These are phyloP conservation scores for Alternaria viburni DNA, from an alignment of 2,329 filamentous ascomycete genomes.

Conservation along the genomic window DNA sequence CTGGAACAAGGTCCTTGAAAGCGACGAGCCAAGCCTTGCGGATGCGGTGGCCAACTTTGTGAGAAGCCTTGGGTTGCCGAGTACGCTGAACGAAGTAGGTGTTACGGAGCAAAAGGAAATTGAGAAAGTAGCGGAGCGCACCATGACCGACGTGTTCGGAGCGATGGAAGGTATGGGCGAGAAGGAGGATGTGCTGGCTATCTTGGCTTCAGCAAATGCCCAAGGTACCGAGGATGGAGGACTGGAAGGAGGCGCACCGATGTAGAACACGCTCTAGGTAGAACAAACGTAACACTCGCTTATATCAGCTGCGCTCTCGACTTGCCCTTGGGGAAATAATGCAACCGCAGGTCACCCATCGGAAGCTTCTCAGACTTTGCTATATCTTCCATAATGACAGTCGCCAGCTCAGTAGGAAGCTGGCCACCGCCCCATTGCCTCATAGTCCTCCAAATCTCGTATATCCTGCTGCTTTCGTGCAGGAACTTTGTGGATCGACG, in stretches of 20 bases:
- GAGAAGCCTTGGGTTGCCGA: conserved; percentile 22
- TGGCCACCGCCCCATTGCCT: conserved; percentile 8
- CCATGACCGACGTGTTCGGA: conserved; percentile 28
- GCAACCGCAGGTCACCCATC: conserved; percentile 1
- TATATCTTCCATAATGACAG: conserved; percentile 15
- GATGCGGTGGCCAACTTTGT: conserved; percentile 32
- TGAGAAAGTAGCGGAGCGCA: conserved; percentile 29
- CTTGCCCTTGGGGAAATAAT: conserved; percentile 2
- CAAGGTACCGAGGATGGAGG: not conserved
- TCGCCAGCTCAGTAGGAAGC: conserved; percentile 16
- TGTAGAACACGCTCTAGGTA: not conserved
- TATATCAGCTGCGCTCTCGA: not conserved
- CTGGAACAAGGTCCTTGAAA: conserved; percentile 25
- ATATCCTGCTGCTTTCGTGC: conserved; percentile 8
- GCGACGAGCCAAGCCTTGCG: conserved; percentile 23
- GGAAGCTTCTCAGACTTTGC: conserved; percentile 10
- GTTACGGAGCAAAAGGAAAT: conserved; percentile 23
- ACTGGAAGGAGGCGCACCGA: not conserved
- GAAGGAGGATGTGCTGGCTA: conserved; percentile 19
- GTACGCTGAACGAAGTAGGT: conserved; percentile 24
- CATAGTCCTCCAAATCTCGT: conserved; percentile 22
- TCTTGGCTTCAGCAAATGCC: conserved; percentile 13
- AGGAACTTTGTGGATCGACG: conserved; percentile 11
- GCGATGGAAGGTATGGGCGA: conserved; percentile 5
- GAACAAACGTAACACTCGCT: not conserved